Base-by-base conservation (phyloP, 2,329 filamentous ascomycete genomes). In the Thielaviopsis punctulata region DNA sequence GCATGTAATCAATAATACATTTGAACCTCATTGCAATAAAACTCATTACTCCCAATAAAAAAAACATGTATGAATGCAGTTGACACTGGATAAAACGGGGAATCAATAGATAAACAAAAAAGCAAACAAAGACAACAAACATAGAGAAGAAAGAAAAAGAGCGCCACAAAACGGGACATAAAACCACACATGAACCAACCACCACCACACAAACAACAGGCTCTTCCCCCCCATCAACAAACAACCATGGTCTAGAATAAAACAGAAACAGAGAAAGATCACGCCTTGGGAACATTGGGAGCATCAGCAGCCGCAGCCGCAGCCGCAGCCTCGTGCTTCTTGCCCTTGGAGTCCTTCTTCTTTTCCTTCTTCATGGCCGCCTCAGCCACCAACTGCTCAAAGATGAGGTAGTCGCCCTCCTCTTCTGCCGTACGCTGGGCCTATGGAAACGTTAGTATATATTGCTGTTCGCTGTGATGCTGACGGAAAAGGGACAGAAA, bases 351-450 rank as follows among this genome's bases (percentile, higher is more conserved):
- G 59, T 69, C 69, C 66, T 79, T 79, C 63, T 73, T 72, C 64
- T 87, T 83, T 53, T 85, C 79, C 69, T 95, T 95, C 76, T 96
- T 96, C 51, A 88, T 84, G 53, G 89, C 88, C 4, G 90, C 90
- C 65, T 98, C 92, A 49, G 92, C 89, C 66, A 98, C 94, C 52
- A 98, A 80, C 67, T 96, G 88, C 66, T 98, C 92, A 60, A 98
- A 98, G 15, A 90, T 89, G 79, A 98, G 93, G 68, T 94, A 96
- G 62, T 96, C 92, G 58, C 92, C 90, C 68, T 98, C 92, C 70
- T 98, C 92, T 58, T 98, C 92, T 43, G 90, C 84, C 52, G 90
- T 84, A 57, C 92, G 82, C 65, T 84, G 77, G 41, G 90, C 86
- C 89, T 95, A 59, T 47, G 36, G 46, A 1, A 9, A 50, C 57